Evolutionary conservation across 192 early-diverging fungal species (phyloP).

Genomic region (Nowakowskiella sp.): DNA sequence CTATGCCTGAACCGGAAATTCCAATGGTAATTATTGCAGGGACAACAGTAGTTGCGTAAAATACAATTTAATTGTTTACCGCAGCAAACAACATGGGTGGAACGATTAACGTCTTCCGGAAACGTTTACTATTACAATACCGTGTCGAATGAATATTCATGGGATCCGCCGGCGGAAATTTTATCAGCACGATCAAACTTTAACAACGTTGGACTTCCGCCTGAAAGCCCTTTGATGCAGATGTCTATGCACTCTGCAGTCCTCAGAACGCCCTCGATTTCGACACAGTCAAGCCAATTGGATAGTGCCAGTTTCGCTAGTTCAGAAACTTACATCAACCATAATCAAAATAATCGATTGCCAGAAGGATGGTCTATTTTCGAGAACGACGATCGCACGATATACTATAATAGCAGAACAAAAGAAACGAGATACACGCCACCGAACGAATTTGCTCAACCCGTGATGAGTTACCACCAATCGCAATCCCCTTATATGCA

Average conservation of each 20-base stretch:
- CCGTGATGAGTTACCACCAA: not conserved
- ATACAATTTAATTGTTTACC: too few species aligned
- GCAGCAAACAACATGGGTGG: too few species aligned
- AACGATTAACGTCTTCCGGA: too few species aligned
- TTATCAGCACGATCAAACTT: too few species aligned
- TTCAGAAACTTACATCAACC: constrained; percentile 6
- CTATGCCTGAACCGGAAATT: too few species aligned
- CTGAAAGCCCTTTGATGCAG: not conserved
- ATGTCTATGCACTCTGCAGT: constrained; percentile 6
- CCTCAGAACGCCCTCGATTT: constrained; percentile 19
- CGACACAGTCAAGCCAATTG: constrained; percentile 11
- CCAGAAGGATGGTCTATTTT: constrained; percentile 39
- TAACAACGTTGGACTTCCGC: not conserved
- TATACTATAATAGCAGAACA: constrained; percentile 34
- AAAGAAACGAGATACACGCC: constrained; percentile 49
- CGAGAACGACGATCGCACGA: constrained; percentile 44
- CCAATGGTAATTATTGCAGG: too few species aligned
- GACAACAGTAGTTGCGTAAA: too few species aligned
- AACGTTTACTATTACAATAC: not conserved
- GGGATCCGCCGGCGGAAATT: not conserved
- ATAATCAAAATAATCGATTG: constrained; percentile 13
- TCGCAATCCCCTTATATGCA: not conserved
- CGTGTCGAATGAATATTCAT: not conserved
- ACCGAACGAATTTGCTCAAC: constrained; percentile 19
- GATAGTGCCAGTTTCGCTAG: constrained; percentile 5